Conservation (phyloP, 1,284 basidiomycete species). For the Phlebopus sp. region DNA sequence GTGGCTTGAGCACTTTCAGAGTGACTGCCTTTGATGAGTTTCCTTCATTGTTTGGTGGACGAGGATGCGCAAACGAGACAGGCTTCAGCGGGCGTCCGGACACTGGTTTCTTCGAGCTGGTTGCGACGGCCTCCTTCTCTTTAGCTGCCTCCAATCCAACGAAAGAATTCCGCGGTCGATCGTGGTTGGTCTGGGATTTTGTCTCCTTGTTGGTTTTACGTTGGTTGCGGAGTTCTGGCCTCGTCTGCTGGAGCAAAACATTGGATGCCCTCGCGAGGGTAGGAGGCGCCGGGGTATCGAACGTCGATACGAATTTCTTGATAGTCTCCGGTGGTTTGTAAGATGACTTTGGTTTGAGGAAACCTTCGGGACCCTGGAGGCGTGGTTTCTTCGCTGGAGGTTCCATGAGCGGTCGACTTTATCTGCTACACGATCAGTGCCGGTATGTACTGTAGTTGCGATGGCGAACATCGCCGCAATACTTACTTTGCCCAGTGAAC, state of each 20-base stretch:
- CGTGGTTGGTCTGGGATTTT: constrained; percentile 7
- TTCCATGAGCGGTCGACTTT: constrained; percentile 16
- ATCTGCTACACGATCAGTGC: neutral
- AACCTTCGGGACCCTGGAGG: constrained; percentile 29
- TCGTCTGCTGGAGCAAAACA: constrained; percentile 4
- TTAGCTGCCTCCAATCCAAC: constrained; percentile 9
- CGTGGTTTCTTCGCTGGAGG: constrained; percentile 25
- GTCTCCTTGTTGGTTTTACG: constrained; percentile 8
- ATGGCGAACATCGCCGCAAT: too few relatives aligned
- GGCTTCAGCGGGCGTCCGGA: constrained; percentile 7
- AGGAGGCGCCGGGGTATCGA: constrained; percentile 11
- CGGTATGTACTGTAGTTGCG: too few relatives aligned
- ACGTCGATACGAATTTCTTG: constrained; percentile 31
- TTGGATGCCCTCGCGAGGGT: neutral
- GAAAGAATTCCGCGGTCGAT: constrained; percentile 22
- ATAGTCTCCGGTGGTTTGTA: constrained; percentile 31
- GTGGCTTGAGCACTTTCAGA: constrained; percentile 18
- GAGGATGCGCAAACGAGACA: constrained; percentile 4
- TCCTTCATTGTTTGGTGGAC: neutral
- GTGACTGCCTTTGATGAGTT: neutral
- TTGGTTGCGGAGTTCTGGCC: neutral
- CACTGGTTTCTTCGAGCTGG: constrained; percentile 7
- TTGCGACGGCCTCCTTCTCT: constrained; percentile 15
- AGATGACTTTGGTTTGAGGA: constrained; percentile 22
- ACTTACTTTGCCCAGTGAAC: too few relatives aligned